A percentile compares a stretch with the other conserved stretches of the same genome.
Conservation (phyloP, 164 flowering plant genomes). For the Berberis thunbergii region DNA sequence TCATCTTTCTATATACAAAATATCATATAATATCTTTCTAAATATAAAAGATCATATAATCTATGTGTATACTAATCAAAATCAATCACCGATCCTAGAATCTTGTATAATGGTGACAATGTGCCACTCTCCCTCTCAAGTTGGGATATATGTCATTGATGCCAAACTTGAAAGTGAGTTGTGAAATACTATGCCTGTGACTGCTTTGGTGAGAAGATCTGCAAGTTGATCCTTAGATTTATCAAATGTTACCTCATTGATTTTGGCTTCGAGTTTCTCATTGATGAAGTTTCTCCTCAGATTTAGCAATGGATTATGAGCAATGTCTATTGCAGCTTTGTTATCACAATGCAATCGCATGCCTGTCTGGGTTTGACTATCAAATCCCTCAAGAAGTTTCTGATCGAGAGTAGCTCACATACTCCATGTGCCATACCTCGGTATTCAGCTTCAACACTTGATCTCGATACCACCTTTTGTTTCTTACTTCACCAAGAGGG, state of each 20-base stretch:
- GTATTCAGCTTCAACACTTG: conserved; percentile 1
- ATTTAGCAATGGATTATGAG: too few species aligned
- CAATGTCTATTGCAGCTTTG: background rate
- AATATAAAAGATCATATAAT: too few species aligned
- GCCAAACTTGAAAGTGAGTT: too few species aligned
- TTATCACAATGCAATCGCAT: background rate
- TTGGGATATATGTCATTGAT: too few species aligned
- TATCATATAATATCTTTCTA: too few species aligned
- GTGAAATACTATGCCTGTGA: too few species aligned
- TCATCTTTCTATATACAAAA: too few species aligned
- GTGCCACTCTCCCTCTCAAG: too few species aligned
- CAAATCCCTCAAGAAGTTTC: background rate
- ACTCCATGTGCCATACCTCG: background rate
- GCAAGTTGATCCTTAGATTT: background rate
- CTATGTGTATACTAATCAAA: too few species aligned
- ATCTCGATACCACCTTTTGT: background rate
- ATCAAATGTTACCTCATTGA: background rate
- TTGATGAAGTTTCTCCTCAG: background rate
- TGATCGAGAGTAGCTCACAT: background rate
- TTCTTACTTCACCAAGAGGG: too few species aligned
- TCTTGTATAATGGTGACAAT: too few species aligned
- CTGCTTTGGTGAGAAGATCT: background rate
- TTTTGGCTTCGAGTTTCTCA: background rate
- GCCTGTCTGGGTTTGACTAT: background rate
- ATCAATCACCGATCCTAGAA: too few species aligned